Percentiles rank a stretch among this genome's conserved stretches.
phyloP scores from a whole-genome alignment of 2,329 filamentous ascomycete genomes.

The Ceratocystiopsis minuta region DNA sequence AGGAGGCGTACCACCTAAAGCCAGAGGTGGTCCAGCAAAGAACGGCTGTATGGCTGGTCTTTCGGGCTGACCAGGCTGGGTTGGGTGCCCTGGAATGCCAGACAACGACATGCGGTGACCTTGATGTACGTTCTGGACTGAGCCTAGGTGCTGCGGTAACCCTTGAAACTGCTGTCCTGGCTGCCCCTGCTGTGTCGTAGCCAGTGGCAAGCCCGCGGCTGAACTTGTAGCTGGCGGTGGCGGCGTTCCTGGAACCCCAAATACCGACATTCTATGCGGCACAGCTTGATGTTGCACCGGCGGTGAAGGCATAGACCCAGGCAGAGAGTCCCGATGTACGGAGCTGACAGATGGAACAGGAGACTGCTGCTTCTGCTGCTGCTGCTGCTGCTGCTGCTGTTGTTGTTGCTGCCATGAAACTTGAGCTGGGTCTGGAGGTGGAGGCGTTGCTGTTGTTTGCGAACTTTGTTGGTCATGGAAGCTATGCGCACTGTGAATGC shows the following conservation, averaged over 20 bases:
- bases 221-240: neutral
- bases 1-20: too few relatives aligned
- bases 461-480: neutral
- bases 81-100: neutral
- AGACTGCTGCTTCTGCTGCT: neutral
- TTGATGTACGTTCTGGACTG: neutral
- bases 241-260: neutral
- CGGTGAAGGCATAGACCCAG: neutral
- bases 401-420: too few relatives aligned
- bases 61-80: too few relatives aligned
- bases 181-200: neutral
- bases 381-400: conserved; percentile 1
- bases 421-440: conserved; percentile 1
- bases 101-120: conserved; percentile 3
- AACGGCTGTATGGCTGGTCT: too few relatives aligned
- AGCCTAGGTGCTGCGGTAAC: neutral
- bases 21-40: too few relatives aligned
- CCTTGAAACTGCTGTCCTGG: neutral
- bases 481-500: conserved; percentile 3
- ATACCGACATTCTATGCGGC: conserved; percentile 3
- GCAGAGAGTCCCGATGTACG: too few relatives aligned
- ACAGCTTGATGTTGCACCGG: neutral
- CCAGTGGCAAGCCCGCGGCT: too few relatives aligned
- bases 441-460: neutral
- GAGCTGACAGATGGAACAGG: too few relatives aligned